Conservation (phyloP, 352 stramenopile genomes). For the Globisporangium echinulatum region DNA sequence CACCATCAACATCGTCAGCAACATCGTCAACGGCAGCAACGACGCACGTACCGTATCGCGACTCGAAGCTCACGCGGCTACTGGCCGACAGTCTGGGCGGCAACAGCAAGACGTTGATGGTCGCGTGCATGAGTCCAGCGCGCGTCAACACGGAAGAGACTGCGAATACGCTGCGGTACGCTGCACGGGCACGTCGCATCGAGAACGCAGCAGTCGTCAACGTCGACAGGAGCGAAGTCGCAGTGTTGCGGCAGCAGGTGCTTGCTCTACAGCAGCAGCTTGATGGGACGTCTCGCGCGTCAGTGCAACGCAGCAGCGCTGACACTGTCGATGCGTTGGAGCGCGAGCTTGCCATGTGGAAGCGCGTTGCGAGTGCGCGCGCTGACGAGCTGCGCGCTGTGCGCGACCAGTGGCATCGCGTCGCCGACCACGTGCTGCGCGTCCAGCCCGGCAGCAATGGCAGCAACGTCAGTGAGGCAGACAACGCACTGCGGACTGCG, state of each 20-base stretch:
- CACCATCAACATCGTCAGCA: neutral
- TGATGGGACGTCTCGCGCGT: neutral
- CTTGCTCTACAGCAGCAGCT: constrained; percentile 20
- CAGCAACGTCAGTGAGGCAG: constrained; percentile 2
- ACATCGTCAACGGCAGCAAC: constrained; percentile 9
- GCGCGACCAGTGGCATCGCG: constrained; percentile 62
- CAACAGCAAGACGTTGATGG: constrained; percentile 91
- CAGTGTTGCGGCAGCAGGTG: constrained; percentile 56
- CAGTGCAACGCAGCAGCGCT: neutral
- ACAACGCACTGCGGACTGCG: constrained; percentile 5
- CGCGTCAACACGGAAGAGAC: constrained; percentile 92
- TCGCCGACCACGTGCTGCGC: constrained; percentile 32
- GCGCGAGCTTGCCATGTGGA: constrained; percentile 21
- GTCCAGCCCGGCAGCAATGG: neutral
- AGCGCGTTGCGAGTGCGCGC: constrained; percentile 19
- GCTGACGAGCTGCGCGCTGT: constrained; percentile 43
- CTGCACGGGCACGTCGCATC: constrained; percentile 97
- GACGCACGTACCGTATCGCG: constrained; percentile 81
- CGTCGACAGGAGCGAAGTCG: constrained; percentile 87
- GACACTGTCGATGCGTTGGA: neutral
- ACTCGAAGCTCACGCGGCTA: constrained; percentile 88
- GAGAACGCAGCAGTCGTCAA: constrained; percentile 97
- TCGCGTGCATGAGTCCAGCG: constrained; percentile 76
- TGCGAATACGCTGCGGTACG: constrained; percentile 92
- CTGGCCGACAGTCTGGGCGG: constrained; percentile 85